These are phyloP conservation scores for Gonapodya sp. DNA, from an alignment of 192 early-diverging fungal species.

Conservation along the genomic window DNA sequence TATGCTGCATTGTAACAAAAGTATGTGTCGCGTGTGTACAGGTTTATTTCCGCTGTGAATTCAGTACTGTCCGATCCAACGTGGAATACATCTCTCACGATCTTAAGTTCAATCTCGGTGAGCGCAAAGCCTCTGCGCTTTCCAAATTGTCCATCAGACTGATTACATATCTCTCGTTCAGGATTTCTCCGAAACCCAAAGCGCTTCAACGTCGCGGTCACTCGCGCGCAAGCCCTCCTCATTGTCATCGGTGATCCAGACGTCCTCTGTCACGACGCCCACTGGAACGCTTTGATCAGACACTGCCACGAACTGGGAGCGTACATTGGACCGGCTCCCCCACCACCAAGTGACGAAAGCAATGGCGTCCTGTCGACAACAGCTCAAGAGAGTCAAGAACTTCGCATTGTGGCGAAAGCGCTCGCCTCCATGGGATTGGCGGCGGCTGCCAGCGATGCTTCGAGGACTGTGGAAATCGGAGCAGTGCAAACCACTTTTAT, in stretches of 20 bases:
- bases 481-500: background rate
- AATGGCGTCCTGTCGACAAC: background rate
- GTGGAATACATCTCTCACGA: constrained; percentile 19
- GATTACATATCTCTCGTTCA: background rate
- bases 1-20: background rate
- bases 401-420: background rate
- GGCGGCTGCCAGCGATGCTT: background rate
- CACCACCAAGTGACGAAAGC: background rate
- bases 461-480: background rate
- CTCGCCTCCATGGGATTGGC: background rate
- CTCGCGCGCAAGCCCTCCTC: constrained; percentile 29
- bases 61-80: constrained; percentile 18
- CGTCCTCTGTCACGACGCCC: constrained; percentile 17
- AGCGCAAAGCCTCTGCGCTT: background rate
- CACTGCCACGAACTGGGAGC: background rate
- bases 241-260: constrained; percentile 26
- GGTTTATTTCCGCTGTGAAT: background rate
- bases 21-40: background rate
- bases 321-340: background rate
- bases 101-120: constrained; percentile 18
- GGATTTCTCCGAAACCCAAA: constrained; percentile 29
- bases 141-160: background rate
- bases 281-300: constrained; percentile 15
- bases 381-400: background rate
- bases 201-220: constrained; percentile 35